Conservation (phyloP, 768 basidiomycete genomes). For the Tricholoma flavovirens region DNA sequence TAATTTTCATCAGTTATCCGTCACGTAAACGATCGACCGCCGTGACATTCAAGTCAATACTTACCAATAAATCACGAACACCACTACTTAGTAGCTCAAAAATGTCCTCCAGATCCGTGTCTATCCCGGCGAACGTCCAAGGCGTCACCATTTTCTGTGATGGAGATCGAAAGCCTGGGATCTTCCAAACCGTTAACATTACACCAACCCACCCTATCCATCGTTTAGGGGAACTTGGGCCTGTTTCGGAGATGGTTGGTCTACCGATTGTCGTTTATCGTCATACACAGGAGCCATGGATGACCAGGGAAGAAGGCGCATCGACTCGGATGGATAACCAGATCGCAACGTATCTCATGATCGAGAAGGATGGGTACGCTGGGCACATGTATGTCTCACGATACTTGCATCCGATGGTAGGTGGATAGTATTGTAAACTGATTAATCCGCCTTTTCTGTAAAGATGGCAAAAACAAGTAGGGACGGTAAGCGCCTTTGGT, state of each 20-base stretch:
- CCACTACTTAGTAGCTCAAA: too few species aligned
- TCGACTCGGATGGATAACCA: conserved; percentile 1
- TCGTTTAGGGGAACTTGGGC: conserved; percentile 4
- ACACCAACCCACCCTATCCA: conserved; percentile 6
- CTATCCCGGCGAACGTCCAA: conserved; percentile 2
- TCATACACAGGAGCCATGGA: conserved; percentile 3
- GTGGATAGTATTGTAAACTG: too few species aligned
- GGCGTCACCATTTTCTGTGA: conserved; percentile 7
- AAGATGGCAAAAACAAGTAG: conserved; percentile 7
- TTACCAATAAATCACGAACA: too few species aligned
- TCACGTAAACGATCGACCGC: too few species aligned
- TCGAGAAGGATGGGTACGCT: conserved; percentile 3
- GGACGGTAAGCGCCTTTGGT: conserved; percentile 3
- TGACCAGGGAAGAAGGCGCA: background rate
- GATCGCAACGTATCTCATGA: conserved; percentile 13
- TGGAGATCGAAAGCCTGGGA: background rate
- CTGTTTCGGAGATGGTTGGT: conserved; percentile 6
- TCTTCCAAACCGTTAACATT: conserved; percentile 6
- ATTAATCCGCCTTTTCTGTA: background rate
- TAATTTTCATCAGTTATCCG: too few species aligned
- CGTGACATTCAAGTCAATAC: too few species aligned
- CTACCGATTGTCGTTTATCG: conserved; percentile 7
- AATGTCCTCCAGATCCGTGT: background rate
- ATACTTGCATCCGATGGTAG: too few species aligned
- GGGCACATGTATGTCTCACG: background rate